phyloP scores from a whole-genome alignment of 768 basidiomycete genomes.

The Xerocomus spinulosus region DNA sequence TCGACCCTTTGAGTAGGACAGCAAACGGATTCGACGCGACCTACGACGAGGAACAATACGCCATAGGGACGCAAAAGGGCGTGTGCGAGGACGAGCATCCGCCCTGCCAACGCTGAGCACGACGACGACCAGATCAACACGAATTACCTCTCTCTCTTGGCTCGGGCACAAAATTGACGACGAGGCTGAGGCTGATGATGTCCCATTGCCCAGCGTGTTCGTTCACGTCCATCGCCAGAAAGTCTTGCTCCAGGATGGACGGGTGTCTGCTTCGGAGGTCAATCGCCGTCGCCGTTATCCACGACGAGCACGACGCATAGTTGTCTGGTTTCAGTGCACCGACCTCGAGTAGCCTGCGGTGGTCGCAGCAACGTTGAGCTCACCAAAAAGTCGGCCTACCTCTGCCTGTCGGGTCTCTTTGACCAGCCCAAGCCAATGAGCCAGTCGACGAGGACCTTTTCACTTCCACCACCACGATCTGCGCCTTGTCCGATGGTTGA shows the following conservation, averaged over 20 bases:
- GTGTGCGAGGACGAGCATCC: slow-evolving; percentile 64
- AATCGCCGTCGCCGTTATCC: slow-evolving; percentile 74
- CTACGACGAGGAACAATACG: slow-evolving; percentile 65
- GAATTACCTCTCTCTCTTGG: slow-evolving; percentile 65
- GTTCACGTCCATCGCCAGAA: slow-evolving; percentile 55
- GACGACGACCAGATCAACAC: neutral
- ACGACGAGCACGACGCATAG: slow-evolving; percentile 57
- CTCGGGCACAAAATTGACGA: slow-evolving; percentile 84
- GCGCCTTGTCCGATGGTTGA: slow-evolving; percentile 74
- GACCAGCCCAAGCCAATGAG: slow-evolving; percentile 49
- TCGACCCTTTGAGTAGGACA: slow-evolving; percentile 7
- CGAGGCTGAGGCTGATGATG: slow-evolving; percentile 78
- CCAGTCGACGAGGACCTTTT: slow-evolving; percentile 76
- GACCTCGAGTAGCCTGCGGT: slow-evolving; percentile 73
- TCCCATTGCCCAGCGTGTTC: slow-evolving; percentile 63
- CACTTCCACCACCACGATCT: slow-evolving; percentile 85
- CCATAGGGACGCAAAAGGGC: slow-evolving; percentile 51
- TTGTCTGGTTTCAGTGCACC: slow-evolving; percentile 86
- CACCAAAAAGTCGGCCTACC: slow-evolving; percentile 26
- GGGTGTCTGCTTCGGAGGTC: slow-evolving; percentile 85
- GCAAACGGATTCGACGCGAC: slow-evolving; percentile 22
- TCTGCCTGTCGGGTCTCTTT: slow-evolving; percentile 25
- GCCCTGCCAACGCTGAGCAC: slow-evolving; percentile 40
- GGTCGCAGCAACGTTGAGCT: neutral
- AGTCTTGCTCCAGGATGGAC: slow-evolving; percentile 80